Evolutionary conservation across 208 protist genomes (phyloP).

Genomic region (Crithidia sp.): DNA sequence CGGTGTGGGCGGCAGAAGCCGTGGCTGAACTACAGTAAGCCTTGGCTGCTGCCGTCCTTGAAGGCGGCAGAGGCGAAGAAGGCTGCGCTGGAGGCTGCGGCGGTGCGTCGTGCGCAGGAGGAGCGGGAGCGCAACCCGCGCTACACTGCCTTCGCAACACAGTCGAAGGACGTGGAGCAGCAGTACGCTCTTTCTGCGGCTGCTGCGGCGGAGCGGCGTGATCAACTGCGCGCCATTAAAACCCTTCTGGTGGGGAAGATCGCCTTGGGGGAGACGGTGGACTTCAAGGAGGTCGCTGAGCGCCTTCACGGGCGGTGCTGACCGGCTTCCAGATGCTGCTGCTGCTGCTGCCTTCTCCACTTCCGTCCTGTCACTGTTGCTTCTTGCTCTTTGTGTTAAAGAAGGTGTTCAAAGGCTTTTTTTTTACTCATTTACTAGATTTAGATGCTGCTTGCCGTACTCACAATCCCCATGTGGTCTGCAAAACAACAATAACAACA

Average conservation of each 20-base stretch:
- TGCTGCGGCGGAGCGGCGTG: slow-evolving; percentile 18
- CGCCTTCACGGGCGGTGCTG: slow-evolving; percentile 7
- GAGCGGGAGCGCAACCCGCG: slow-evolving; percentile 29
- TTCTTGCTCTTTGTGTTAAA: neutral
- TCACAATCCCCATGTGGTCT: neutral
- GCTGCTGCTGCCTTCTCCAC: no score
- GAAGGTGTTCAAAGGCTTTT: neutral
- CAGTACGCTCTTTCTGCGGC: slow-evolving; percentile 29
- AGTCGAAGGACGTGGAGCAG: slow-evolving; percentile 23
- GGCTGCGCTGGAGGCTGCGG: slow-evolving; percentile 28
- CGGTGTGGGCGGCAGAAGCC: slow-evolving; percentile 35
- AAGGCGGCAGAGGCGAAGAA: slow-evolving; percentile 45
- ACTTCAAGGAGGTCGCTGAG: slow-evolving; percentile 27
- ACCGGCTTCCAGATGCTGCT: neutral
- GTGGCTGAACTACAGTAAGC: slow-evolving; percentile 73
- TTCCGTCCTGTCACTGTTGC: neutral
- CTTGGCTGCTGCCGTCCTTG: slow-evolving; percentile 50
- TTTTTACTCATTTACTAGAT: neutral
- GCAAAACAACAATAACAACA: neutral
- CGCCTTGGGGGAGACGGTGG: slow-evolving; percentile 5
- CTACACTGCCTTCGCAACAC: slow-evolving; percentile 28
- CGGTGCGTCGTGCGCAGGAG: slow-evolving; percentile 23
- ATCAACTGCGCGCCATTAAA: slow-evolving; percentile 32
- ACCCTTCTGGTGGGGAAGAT: slow-evolving; percentile 22
- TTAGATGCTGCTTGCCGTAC: neutral